These are phyloP conservation scores for Porodaedalea pini DNA, from an alignment of 1,284 basidiomycete species.

Conservation along the genomic window DNA sequence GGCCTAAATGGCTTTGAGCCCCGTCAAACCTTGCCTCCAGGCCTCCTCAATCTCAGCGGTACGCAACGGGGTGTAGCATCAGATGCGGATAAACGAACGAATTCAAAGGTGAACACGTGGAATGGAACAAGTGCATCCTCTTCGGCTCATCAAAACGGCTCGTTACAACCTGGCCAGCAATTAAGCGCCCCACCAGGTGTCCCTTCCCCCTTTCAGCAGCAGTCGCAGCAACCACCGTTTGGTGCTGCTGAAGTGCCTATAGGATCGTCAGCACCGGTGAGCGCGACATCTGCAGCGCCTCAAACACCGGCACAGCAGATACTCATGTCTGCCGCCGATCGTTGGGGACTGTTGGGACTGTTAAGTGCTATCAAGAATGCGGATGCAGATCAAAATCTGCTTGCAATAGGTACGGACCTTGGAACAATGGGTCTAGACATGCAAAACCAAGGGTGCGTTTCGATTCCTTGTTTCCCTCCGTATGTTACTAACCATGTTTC, in stretches of 20 bases:
- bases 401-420: conserved; percentile 89
- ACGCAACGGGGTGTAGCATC: conserved; percentile 56
- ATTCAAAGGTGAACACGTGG: conserved; percentile 31
- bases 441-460: conserved; percentile 73
- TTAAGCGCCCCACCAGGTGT: conserved; percentile 16
- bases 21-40: conserved; percentile 50
- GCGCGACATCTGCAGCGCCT: conserved; percentile 42
- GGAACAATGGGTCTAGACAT: conserved; percentile 93
- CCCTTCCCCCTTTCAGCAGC: conserved; percentile 22
- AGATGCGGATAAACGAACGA: conserved; percentile 27
- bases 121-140: conserved; percentile 18
- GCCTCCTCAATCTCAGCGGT: conserved; percentile 57
- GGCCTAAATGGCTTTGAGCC: conserved; percentile 63
- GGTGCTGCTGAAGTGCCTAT: conserved; percentile 25
- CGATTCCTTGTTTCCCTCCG: conserved; percentile 21
- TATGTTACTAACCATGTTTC: conserved; percentile 25
- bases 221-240: conserved; percentile 23
- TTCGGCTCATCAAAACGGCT: conserved; percentile 12
- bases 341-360: conserved; percentile 90
- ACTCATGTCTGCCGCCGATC: conserved; percentile 88
- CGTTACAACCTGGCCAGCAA: conserved; percentile 8
- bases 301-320: conserved; percentile 95
- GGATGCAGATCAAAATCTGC: conserved; percentile 83
- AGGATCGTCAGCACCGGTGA: conserved; percentile 23
- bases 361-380: conserved; percentile 90